phyloP scores from a whole-genome alignment of 1,284 basidiomycete species.

The Coniophora puteana region DNA sequence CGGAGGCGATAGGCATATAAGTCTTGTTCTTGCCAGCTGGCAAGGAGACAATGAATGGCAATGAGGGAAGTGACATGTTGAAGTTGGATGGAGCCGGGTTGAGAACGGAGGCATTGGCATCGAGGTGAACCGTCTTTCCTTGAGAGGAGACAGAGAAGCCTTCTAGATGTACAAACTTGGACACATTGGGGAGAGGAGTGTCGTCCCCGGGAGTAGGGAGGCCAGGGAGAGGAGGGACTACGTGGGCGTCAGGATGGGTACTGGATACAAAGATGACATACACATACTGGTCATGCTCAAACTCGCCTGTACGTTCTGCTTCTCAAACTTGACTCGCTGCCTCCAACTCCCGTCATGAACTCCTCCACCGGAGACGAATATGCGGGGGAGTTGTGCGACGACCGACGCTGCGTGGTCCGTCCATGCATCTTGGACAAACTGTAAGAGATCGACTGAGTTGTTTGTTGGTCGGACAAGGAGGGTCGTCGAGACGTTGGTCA shows the following conservation, averaged over 20 bases:
- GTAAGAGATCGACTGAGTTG: conserved; percentile 43
- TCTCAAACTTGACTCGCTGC: conserved; percentile 35
- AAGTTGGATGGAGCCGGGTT: conserved; percentile 51
- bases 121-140: conserved; percentile 38
- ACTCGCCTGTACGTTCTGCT: conserved; percentile 41
- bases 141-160: conserved; percentile 54
- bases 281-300: conserved; percentile 52
- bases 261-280: background rate
- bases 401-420: conserved; percentile 43
- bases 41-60: conserved; percentile 62
- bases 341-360: conserved; percentile 47
- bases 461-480: conserved; percentile 52
- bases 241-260: conserved; percentile 5
- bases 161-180: conserved; percentile 55
- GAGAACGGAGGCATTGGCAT: conserved; percentile 54
- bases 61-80: conserved; percentile 43
- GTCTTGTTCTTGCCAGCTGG: conserved; percentile 18
- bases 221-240: conserved; percentile 65
- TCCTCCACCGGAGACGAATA: conserved; percentile 50
- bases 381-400: conserved; percentile 37
- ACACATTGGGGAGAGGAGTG: conserved; percentile 48
- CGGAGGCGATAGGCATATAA: conserved; percentile 46
- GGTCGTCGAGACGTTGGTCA: conserved; percentile 49
- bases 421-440: conserved; percentile 62
- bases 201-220: conserved; percentile 56